Conservation (phyloP, 208 protist species). For the Acanthamoeba pearcei region DNA sequence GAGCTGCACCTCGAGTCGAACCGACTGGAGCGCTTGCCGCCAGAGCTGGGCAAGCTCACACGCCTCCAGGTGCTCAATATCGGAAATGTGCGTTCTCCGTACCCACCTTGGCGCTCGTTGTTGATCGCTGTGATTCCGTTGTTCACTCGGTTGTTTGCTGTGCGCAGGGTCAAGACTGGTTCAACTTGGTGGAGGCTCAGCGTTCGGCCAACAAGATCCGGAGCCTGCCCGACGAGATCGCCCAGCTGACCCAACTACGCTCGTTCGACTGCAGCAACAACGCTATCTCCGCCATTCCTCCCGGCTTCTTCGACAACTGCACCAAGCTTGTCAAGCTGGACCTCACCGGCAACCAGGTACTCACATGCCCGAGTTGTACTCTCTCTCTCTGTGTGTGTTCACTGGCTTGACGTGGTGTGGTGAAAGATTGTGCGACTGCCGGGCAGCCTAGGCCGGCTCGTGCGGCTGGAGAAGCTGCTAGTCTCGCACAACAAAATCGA, state of each 20-base stretch:
- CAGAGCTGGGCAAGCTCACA: slow-evolving; percentile 25
- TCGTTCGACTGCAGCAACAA: slow-evolving; percentile 18
- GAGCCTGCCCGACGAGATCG: neutral
- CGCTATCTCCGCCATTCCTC: neutral
- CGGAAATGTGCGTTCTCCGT: neutral
- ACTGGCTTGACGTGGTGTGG: too few species aligned
- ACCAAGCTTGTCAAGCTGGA: neutral
- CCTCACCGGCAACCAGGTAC: neutral
- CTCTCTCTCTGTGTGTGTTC: neutral
- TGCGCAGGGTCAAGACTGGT: neutral
- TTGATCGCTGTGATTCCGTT: neutral
- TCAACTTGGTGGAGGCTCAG: neutral
- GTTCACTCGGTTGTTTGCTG: neutral
- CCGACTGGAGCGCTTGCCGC: neutral
- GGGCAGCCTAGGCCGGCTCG: neutral
- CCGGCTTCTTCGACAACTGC: neutral
- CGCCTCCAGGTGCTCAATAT: neutral
- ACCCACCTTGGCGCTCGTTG: neutral
- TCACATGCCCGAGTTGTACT: too few species aligned
- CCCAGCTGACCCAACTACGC: neutral
- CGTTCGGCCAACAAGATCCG: neutral
- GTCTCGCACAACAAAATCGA: neutral
- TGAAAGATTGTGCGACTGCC: neutral
- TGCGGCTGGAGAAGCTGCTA: neutral
- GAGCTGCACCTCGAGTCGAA: slow-evolving; percentile 37